Percentiles rank a stretch among this genome's conserved stretches.
phyloP scores from a whole-genome alignment of 169 alveolate genomes.

The Neospora caninum region DNA sequence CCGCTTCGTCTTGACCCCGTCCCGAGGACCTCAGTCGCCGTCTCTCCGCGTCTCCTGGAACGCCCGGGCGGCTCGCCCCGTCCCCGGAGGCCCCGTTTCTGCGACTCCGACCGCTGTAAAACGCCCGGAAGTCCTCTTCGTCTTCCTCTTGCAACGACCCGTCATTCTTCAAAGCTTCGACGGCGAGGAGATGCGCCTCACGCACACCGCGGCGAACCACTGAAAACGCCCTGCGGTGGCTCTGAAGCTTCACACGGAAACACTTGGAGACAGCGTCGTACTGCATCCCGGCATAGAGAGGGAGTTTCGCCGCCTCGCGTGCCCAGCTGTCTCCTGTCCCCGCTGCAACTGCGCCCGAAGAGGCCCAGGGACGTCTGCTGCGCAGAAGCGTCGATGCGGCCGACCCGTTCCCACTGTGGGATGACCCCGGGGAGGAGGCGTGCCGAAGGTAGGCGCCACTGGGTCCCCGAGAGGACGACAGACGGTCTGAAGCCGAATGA shows the following conservation, averaged over 20 bases:
- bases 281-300: constrained; percentile 37
- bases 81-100: neutral
- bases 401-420: neutral
- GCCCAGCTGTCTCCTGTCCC: constrained; percentile 23
- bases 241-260: constrained; percentile 34
- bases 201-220: constrained; percentile 26
- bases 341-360: neutral
- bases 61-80: neutral
- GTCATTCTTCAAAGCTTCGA: constrained; percentile 29
- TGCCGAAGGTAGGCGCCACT: neutral
- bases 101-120: neutral
- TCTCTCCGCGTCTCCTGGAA: neutral
- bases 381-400: neutral
- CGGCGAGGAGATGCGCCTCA: constrained; percentile 37
- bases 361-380: constrained; percentile 3
- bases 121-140: constrained; percentile 14
- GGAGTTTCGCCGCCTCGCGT: constrained; percentile 14
- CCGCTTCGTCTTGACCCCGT: neutral
- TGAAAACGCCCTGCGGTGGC: constrained; percentile 19
- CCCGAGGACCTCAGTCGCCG: neutral
- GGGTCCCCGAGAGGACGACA: neutral
- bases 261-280: constrained; percentile 40
- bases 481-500: neutral
- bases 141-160: neutral
- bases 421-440: neutral